A percentile compares a stretch with the other conserved stretches of the same genome.
These are phyloP conservation scores for Colletotrichum agaves DNA, from an alignment of 2,329 filamentous ascomycete species.

Conservation along the genomic window DNA sequence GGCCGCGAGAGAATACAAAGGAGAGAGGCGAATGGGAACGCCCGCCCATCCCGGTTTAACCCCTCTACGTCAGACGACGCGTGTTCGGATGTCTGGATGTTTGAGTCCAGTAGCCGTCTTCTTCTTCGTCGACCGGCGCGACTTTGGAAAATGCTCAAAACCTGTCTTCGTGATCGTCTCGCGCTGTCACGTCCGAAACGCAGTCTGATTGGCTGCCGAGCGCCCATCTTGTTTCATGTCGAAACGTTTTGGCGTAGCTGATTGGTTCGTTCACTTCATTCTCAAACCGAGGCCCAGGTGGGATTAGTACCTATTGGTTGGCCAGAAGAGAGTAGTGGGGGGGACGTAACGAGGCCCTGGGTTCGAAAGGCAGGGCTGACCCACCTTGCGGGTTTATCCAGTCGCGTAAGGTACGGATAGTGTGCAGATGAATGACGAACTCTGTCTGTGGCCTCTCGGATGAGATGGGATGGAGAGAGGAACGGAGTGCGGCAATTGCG, in stretches of 20 bases:
- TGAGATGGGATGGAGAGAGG: slow-evolving; percentile 18
- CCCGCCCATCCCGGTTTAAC: slow-evolving; percentile 13
- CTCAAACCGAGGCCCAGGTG: slow-evolving; percentile 34
- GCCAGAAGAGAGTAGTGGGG: not conserved
- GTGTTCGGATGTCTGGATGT: slow-evolving; percentile 16
- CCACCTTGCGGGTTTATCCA: not conserved
- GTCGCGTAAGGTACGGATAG: slow-evolving; percentile 18
- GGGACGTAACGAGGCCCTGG: slow-evolving; percentile 2
- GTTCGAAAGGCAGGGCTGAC: not conserved
- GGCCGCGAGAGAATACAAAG: not conserved
- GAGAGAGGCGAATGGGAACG: not conserved
- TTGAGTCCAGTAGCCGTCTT: not conserved
- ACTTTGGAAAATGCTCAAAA: slow-evolving; percentile 11
- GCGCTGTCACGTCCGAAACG: slow-evolving; percentile 32
- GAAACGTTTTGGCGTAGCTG: not conserved
- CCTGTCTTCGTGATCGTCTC: slow-evolving; percentile 27
- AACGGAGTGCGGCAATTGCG: not conserved
- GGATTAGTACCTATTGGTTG: slow-evolving; percentile 2
- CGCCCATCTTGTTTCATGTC: slow-evolving; percentile 34
- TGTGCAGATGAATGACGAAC: slow-evolving; percentile 26
- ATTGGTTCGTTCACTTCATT: slow-evolving; percentile 24
- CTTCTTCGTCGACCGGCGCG: not conserved
- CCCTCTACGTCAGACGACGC: slow-evolving; percentile 29
- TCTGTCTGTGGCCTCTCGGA: slow-evolving; percentile 19
- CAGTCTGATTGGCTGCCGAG: slow-evolving; percentile 27